Evolutionary conservation across 768 basidiomycete genomes (phyloP).

Genomic region (Astraeus odoratus): DNA sequence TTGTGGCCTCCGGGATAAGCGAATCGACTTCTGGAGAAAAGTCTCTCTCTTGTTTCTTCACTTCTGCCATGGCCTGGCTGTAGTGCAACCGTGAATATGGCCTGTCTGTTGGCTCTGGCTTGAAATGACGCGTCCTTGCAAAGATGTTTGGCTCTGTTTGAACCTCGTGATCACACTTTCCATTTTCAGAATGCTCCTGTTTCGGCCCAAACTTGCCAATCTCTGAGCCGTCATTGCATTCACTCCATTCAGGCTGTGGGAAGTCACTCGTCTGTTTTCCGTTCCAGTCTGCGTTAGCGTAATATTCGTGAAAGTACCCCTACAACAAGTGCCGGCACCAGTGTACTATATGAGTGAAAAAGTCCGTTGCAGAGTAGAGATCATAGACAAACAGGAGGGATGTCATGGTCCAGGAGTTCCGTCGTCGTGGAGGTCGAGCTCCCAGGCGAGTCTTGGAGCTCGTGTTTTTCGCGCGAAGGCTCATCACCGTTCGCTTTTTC

Average conservation of each 20-base stretch:
- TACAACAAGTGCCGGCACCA: conserved; percentile 41
- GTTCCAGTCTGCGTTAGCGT: conserved; percentile 27
- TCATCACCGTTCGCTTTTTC: conserved; percentile 24
- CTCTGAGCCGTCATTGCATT: background rate
- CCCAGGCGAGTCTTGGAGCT: conserved; percentile 19
- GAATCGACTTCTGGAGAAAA: conserved; percentile 78
- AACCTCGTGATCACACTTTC: conserved; percentile 6
- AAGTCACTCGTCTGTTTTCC: conserved; percentile 24
- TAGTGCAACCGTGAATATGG: conserved; percentile 35
- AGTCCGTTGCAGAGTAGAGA: conserved; percentile 29
- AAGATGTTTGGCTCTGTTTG: conserved; percentile 41
- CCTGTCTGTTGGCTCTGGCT: conserved; percentile 21
- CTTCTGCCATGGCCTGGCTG: conserved; percentile 62
- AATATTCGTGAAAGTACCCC: conserved; percentile 35
- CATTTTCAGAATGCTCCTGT: conserved; percentile 19
- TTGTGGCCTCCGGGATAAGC: conserved; percentile 60
- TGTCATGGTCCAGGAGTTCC: conserved; percentile 26
- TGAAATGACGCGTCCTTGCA: conserved; percentile 55
- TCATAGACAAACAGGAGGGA: conserved; percentile 46
- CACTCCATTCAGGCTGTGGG: conserved; percentile 4
- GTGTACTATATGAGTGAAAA: conserved; percentile 38
- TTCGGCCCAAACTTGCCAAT: background rate
- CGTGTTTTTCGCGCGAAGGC: conserved; percentile 22
- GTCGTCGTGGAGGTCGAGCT: conserved; percentile 21
- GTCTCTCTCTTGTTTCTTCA: conserved; percentile 82